Evolutionary conservation across 2,329 filamentous ascomycete genomes (phyloP).

Genomic region (Cladophialophora carrionii): DNA sequence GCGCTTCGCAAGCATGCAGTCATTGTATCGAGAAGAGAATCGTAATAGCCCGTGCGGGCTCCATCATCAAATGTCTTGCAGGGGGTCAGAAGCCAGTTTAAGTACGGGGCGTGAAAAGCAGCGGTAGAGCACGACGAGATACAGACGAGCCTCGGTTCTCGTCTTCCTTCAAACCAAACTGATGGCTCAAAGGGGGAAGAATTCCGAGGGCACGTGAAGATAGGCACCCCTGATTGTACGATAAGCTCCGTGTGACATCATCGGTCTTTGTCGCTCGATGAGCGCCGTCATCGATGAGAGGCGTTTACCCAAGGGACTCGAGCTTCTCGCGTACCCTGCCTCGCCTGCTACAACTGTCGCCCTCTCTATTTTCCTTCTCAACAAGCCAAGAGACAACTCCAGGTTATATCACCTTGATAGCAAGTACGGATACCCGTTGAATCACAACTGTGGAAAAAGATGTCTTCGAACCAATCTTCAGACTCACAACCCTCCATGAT

Average conservation of each 20-base stretch:
- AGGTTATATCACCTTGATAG: not conserved
- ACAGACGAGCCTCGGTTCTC: constrained; percentile 4
- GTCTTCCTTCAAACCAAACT: not conserved
- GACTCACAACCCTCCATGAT: constrained; percentile 36
- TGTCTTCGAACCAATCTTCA: constrained; percentile 26
- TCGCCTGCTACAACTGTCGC: not conserved
- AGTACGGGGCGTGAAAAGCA: no score
- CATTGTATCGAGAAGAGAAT: not conserved
- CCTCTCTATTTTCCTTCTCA: not conserved
- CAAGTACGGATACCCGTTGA: not conserved
- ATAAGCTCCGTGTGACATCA: not conserved
- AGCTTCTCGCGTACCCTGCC: not conserved
- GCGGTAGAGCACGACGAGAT: not conserved
- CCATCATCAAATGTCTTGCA: not conserved
- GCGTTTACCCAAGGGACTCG: not conserved
- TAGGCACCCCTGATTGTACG: not conserved
- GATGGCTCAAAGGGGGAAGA: not conserved
- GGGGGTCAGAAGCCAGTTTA: not conserved
- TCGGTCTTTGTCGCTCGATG: not conserved
- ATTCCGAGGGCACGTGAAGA: constrained; percentile 6
- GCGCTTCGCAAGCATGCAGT: not conserved
- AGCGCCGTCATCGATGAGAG: constrained; percentile 3
- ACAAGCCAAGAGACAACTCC: not conserved
- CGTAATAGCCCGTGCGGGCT: not conserved
- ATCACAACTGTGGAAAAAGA: not conserved